phyloP scores from a whole-genome alignment of 768 basidiomycete genomes.

The Pholiota conissans region DNA sequence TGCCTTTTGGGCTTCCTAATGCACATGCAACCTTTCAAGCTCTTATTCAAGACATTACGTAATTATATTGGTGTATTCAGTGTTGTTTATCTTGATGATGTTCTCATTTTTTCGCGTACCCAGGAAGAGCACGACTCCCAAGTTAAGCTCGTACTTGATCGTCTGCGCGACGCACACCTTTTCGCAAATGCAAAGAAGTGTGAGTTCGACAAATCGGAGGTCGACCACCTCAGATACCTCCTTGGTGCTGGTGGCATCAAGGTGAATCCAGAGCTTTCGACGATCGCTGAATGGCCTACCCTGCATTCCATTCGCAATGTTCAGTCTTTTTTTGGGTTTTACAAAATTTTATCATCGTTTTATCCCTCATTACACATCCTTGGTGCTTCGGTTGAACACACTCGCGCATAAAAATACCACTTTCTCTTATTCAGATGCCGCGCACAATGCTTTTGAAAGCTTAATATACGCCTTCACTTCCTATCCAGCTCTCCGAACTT shows the following conservation, averaged over 20 bases:
- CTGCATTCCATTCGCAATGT: too few species aligned
- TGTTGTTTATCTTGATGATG: conserved; percentile 36
- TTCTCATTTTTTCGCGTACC: conserved; percentile 26
- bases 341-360: too few species aligned
- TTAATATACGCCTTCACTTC: conserved; percentile 28
- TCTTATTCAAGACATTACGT: conserved; percentile 27
- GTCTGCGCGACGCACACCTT: conserved; percentile 30
- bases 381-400: too few species aligned
- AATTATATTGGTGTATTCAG: conserved; percentile 34
- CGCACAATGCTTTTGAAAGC: too few species aligned
- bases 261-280: too few species aligned
- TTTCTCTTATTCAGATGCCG: too few species aligned
- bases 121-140: conserved; percentile 16
- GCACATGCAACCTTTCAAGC: conserved; percentile 36
- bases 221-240: conserved; percentile 42
- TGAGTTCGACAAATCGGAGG: conserved; percentile 26
- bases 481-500: conserved; percentile 33
- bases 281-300: too few species aligned
- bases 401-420: too few species aligned
- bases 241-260: too few species aligned
- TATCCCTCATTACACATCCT: too few species aligned
- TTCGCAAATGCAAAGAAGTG: conserved; percentile 40
- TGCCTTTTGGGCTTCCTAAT: conserved; percentile 39
- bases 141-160: conserved; percentile 16
- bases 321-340: too few species aligned